phyloP scores from a whole-genome alignment of 208 protist species.

The Trypanosomatidae sp. region DNA sequence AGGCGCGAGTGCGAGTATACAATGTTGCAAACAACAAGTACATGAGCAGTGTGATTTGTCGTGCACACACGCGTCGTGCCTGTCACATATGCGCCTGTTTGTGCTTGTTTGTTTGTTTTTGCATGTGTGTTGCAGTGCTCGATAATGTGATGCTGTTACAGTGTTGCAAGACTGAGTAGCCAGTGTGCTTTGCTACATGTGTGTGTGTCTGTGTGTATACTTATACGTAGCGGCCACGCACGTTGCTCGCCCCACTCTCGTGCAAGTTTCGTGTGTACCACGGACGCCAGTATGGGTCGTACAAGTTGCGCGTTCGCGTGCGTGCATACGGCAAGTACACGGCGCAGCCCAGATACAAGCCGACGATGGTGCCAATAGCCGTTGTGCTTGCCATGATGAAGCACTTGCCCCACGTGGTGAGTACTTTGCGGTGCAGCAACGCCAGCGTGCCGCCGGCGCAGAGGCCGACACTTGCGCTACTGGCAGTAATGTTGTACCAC shows the following conservation, averaged over 20 bases:
- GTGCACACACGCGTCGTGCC: not conserved
- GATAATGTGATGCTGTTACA: too few relatives aligned
- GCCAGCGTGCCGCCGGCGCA: conserved; percentile 30
- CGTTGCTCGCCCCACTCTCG: conserved; percentile 22
- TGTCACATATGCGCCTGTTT: not conserved
- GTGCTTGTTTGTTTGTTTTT: not conserved
- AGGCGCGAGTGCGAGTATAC: too few relatives aligned
- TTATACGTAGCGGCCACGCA: conserved; percentile 67
- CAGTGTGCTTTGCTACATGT: not conserved
- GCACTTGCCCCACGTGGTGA: conserved; percentile 55
- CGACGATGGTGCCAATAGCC: conserved; percentile 6
- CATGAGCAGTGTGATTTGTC: not conserved
- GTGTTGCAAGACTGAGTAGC: not conserved
- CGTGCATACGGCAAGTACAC: conserved; percentile 50
- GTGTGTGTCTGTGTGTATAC: not conserved
- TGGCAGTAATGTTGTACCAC: conserved; percentile 40
- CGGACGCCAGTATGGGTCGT: conserved; percentile 73
- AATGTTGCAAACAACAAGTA: not conserved
- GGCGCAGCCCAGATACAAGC: conserved; percentile 32
- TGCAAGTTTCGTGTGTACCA: conserved; percentile 45
- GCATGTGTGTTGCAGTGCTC: too few relatives aligned
- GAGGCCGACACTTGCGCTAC: conserved; percentile 20
- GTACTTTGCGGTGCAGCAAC: conserved; percentile 21
- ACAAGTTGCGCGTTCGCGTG: conserved; percentile 31
- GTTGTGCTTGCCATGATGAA: conserved; percentile 16